Conservation (phyloP, 257 asterid species). For the Catharanthus roseus region DNA sequence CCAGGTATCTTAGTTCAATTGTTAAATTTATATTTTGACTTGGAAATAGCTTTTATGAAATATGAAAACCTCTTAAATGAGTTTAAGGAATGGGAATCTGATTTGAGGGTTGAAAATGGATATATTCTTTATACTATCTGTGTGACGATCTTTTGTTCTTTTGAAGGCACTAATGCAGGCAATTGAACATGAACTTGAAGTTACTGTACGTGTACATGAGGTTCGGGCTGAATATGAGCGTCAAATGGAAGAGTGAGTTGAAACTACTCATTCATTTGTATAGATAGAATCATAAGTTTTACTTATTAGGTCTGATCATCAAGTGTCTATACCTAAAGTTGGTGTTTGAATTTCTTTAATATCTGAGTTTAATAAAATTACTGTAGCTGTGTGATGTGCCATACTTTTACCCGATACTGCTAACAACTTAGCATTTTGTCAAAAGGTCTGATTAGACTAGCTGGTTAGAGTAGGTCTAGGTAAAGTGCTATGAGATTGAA, state of each 20-base stretch:
- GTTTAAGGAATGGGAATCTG: neutral
- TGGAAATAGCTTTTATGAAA: neutral
- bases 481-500: neutral
- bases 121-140: neutral
- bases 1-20: slow-evolving; percentile 46
- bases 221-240: slow-evolving; percentile 90
- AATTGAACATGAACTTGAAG: slow-evolving; percentile 96
- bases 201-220: slow-evolving; percentile 86
- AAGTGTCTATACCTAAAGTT: neutral
- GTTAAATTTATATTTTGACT: neutral
- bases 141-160: slow-evolving; percentile 21
- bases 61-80: neutral
- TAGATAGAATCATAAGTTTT: neutral
- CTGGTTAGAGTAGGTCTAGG: neutral
- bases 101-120: neutral
- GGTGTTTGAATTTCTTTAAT: neutral
- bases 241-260: slow-evolving; percentile 82
- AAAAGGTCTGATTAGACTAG: neutral
- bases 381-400: neutral
- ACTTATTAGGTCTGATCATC: neutral
- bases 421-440: neutral
- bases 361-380: neutral
- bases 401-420: neutral
- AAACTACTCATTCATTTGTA: slow-evolving; percentile 3
- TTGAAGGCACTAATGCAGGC: slow-evolving; percentile 62